Base-by-base conservation (phyloP, 176 grass and related monocot species). In the Carex myosuroides region DNA sequence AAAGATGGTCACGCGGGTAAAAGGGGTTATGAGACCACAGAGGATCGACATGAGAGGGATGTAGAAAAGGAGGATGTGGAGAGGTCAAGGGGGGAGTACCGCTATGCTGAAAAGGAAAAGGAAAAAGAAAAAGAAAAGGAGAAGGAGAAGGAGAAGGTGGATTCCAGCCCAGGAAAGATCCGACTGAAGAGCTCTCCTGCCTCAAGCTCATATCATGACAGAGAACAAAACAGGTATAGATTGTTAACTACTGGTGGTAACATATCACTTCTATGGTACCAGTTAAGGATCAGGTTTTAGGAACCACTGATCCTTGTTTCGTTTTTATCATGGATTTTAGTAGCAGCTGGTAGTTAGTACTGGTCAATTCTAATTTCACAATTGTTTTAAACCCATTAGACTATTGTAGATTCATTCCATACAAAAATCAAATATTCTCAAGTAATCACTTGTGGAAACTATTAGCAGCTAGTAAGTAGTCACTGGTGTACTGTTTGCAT, bases 171-270 rank as follows among this genome's bases (percentile, higher is more conserved):
- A 5, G 93, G 70, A 81, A 90, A 96, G 84, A 82, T 86, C 68
- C 81, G 89, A 63, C 56, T 64, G 83, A 98, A 88, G 85, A 84
- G 82, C 86, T 94, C 92, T 57, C 85, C 90, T 71, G 88, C 86
- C 74, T 86, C 84, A 85, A 91, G 80, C 84, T 60, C 90, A 85
- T 85, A 91, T 84, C 85, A 89, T 41, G 90, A 89, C 29, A 98
- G 89, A 87, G 95, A 94, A 88, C 87, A 93, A 88, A 93, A 79
- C 87, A 89, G 95, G 95, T 98, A 90, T 88, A 1, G 59, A 60
- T 74, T 89, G 17, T 72, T 29, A 72, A 82, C 81, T 70, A 82
- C 13, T 13, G 68, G 17, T 71, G 26, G 24, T 32, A 32, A 78
- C 12, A 78, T 57, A 18, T 18, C 26, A 57, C 48, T 78, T 57